Percentiles rank a stretch among this genome's conserved stretches.
phyloP scores from a whole-genome alignment of 805 yeast species.

The Naumovozyma castellii region DNA sequence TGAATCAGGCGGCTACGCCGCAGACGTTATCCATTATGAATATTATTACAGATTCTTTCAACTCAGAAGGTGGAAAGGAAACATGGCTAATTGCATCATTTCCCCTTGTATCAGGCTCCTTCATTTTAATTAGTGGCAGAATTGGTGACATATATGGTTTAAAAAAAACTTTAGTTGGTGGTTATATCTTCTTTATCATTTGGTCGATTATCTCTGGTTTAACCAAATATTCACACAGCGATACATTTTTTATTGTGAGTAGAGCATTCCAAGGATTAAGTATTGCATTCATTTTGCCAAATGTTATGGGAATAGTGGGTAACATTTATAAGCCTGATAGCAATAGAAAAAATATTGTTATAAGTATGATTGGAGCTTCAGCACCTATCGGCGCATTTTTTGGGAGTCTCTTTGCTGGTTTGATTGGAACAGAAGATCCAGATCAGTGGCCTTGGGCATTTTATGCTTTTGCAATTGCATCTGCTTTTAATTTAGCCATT shows the following conservation, averaged over 20 bases:
- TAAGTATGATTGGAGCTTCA: conserved; percentile 46
- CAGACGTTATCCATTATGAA: conserved; percentile 33
- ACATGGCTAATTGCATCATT: conserved; percentile 66
- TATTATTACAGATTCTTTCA: conserved; percentile 27
- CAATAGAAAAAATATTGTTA: conserved; percentile 38
- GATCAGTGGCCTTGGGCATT: conserved; percentile 27
- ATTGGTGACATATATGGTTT: conserved; percentile 67
- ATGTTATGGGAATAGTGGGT: conserved; percentile 49
- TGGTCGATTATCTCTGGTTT: conserved; percentile 59
- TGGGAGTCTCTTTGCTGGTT: conserved; percentile 44
- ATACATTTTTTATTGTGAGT: conserved; percentile 40
- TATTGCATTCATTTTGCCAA: conserved; percentile 47
- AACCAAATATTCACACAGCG: conserved; percentile 40
- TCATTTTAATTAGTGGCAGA: conserved; percentile 58
- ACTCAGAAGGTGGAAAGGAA: conserved; percentile 29
- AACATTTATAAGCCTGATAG: conserved; percentile 37
- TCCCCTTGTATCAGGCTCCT: conserved; percentile 63
- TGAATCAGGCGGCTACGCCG: conserved; percentile 35
- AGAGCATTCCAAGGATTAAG: conserved; percentile 60
- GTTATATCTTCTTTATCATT: conserved; percentile 45
- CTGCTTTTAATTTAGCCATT: conserved; percentile 11
- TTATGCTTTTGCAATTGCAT: conserved; percentile 19
- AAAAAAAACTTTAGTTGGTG: conserved; percentile 41
- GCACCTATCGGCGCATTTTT: conserved; percentile 54
- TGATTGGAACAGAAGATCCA: conserved; percentile 25